A percentile compares a stretch with the other conserved stretches of the same genome.
phyloP scores from a whole-genome alignment of 176 grass and related monocot genomes.

The Hyparrhenia diplandra region DNA sequence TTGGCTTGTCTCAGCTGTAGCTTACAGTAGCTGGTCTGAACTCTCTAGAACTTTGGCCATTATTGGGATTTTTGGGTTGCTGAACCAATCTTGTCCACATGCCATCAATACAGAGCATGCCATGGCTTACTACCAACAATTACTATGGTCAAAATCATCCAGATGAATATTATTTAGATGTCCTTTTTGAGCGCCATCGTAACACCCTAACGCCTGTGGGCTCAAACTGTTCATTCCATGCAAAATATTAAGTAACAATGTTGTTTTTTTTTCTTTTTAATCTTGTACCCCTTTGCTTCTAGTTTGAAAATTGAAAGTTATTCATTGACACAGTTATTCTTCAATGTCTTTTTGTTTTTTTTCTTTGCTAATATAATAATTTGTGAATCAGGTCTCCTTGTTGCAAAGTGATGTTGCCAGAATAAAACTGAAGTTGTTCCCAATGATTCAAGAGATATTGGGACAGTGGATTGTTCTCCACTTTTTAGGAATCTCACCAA shows the following conservation, averaged over 20 bases:
- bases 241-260: not conserved
- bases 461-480: conserved; percentile 81
- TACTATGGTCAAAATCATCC: not conserved
- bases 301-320: conserved; percentile 7
- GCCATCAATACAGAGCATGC: no score
- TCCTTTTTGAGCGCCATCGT: not conserved
- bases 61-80: conserved; percentile 9
- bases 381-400: conserved; percentile 63
- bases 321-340: conserved; percentile 15
- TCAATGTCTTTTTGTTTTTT: not conserved
- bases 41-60: not conserved
- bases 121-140: not conserved
- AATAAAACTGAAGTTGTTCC: conserved; percentile 73
- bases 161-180: conserved; percentile 18
- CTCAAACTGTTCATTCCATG: not conserved
- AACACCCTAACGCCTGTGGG: not conserved
- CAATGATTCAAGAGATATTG: conserved; percentile 65
- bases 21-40: not conserved
- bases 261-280: not conserved
- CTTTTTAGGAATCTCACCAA: conserved; percentile 79
- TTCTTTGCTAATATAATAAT: conserved; percentile 26
- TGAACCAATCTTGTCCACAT: not conserved
- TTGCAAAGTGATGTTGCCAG: conserved; percentile 67
- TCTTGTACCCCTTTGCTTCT: conserved; percentile 11
- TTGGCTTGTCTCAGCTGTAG: not conserved